Evolutionary conservation across 352 stramenopile species (phyloP).

Genomic region (Phytophthora vignae): DNA sequence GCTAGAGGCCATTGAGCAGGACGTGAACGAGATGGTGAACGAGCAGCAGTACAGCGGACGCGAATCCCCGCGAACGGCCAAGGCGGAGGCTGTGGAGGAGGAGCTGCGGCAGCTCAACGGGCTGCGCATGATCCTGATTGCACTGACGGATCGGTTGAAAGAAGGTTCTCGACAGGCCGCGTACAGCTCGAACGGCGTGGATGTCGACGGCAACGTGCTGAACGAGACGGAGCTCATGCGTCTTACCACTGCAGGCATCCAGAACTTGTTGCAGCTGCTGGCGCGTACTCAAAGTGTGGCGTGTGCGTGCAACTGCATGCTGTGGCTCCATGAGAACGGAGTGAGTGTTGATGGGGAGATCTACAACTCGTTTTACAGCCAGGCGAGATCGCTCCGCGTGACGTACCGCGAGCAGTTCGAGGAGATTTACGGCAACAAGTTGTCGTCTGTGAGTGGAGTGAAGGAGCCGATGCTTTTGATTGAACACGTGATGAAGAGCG

Average conservation of each 20-base stretch:
- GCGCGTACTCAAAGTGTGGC: slow-evolving; percentile 65
- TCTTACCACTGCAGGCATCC: slow-evolving; percentile 68
- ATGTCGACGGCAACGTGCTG: slow-evolving; percentile 46
- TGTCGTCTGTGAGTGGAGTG: slow-evolving; percentile 59
- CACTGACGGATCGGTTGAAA: slow-evolving; percentile 72
- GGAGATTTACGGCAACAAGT: slow-evolving; percentile 61
- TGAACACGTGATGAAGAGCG: slow-evolving; percentile 81
- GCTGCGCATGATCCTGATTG: slow-evolving; percentile 70
- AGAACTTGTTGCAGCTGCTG: slow-evolving; percentile 76
- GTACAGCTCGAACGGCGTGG: slow-evolving; percentile 33
- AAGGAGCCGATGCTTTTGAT: slow-evolving; percentile 72
- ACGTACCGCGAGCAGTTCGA: slow-evolving; percentile 76
- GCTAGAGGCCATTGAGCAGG: slow-evolving; percentile 63
- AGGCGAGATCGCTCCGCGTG: slow-evolving; percentile 57
- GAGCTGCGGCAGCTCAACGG: slow-evolving; percentile 72
- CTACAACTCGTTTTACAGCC: slow-evolving; percentile 77
- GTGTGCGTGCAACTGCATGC: slow-evolving; percentile 66
- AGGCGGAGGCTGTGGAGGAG: slow-evolving; percentile 48
- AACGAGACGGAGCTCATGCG: slow-evolving; percentile 76
- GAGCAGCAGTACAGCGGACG: slow-evolving; percentile 55
- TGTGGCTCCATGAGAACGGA: slow-evolving; percentile 71
- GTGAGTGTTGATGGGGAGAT: slow-evolving; percentile 53
- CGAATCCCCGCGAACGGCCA: slow-evolving; percentile 39
- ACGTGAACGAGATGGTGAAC: slow-evolving; percentile 59
- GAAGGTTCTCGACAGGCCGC: slow-evolving; percentile 64